Evolutionary conservation across 176 grass and related monocot species (phyloP).

Genomic region (Carex myosuroides): DNA sequence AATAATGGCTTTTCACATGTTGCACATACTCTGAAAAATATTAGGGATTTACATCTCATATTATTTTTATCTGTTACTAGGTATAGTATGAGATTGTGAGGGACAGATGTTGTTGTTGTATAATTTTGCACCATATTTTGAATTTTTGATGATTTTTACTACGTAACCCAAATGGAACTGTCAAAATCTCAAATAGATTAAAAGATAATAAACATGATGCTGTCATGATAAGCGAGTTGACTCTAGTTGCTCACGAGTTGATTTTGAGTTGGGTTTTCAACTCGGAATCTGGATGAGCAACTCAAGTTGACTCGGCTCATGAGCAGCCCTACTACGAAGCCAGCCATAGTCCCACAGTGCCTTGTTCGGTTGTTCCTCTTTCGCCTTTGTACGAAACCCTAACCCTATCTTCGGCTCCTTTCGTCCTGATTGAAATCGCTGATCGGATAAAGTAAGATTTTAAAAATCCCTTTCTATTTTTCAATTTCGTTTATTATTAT

Average conservation of each 20-base stretch:
- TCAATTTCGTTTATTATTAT: neutral
- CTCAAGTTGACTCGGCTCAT: too few species aligned
- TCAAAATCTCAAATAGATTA: too few species aligned
- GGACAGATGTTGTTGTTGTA: neutral
- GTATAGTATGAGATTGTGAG: neutral
- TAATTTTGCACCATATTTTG: neutral
- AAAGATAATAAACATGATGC: too few species aligned
- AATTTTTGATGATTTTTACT: too few species aligned
- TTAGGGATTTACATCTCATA: neutral
- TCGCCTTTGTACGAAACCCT: conserved; percentile 35
- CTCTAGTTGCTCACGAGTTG: too few species aligned
- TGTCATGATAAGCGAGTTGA: too few species aligned
- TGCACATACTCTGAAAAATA: neutral
- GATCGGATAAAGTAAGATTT: neutral
- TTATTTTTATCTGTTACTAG: neutral
- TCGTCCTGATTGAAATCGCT: neutral
- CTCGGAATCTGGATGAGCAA: too few species aligned
- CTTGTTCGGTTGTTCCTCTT: neutral
- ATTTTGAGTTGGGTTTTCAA: too few species aligned
- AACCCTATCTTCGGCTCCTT: conserved; percentile 12
- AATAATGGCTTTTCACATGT: neutral
- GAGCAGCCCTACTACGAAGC: too few species aligned
- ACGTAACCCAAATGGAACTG: too few species aligned
- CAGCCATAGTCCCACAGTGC: neutral
- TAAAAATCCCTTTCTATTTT: neutral